Evolutionary conservation across 768 basidiomycete species (phyloP).

Genomic region (Termitomyces sp.): DNA sequence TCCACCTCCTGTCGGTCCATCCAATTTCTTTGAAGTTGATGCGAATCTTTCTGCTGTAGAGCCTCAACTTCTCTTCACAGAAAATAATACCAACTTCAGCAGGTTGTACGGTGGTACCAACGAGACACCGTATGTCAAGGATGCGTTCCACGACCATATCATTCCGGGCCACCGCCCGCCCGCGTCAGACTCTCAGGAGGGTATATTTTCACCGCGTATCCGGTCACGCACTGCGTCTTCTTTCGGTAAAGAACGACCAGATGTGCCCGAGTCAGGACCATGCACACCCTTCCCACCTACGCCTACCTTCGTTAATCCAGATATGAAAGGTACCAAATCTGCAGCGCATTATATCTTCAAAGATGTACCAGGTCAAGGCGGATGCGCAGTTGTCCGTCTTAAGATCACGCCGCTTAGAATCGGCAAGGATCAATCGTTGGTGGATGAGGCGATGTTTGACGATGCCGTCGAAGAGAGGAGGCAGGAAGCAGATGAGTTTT

Average conservation of each 20-base stretch:
- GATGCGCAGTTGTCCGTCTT: slow-evolving; percentile 90
- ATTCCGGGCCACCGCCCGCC: slow-evolving; percentile 77
- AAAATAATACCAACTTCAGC: slow-evolving; percentile 95
- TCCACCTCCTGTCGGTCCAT: slow-evolving; percentile 80
- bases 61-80: slow-evolving; percentile 89
- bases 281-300: slow-evolving; percentile 53
- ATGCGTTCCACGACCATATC: slow-evolving; percentile 98
- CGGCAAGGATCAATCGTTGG: slow-evolving; percentile 71
- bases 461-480: slow-evolving; percentile 84
- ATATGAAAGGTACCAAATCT: slow-evolving; percentile 83
- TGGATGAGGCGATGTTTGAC: slow-evolving; percentile 89
- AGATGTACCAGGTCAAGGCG: slow-evolving; percentile 85
- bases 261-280: slow-evolving; percentile 45
- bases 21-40: slow-evolving; percentile 57
- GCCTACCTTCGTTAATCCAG: slow-evolving; percentile 75
- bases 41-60: slow-evolving; percentile 64
- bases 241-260: slow-evolving; percentile 31
- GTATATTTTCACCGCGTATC: slow-evolving; percentile 42
- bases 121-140: slow-evolving; percentile 80
- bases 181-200: slow-evolving; percentile 36
- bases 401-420: slow-evolving; percentile 80
- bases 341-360: slow-evolving; percentile 88
- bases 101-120: slow-evolving; percentile 90
- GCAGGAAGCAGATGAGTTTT: slow-evolving; percentile 96
- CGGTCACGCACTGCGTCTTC: slow-evolving; percentile 44